phyloP scores from a whole-genome alignment of 257 asterid species.

The Linderniella brevidens region DNA sequence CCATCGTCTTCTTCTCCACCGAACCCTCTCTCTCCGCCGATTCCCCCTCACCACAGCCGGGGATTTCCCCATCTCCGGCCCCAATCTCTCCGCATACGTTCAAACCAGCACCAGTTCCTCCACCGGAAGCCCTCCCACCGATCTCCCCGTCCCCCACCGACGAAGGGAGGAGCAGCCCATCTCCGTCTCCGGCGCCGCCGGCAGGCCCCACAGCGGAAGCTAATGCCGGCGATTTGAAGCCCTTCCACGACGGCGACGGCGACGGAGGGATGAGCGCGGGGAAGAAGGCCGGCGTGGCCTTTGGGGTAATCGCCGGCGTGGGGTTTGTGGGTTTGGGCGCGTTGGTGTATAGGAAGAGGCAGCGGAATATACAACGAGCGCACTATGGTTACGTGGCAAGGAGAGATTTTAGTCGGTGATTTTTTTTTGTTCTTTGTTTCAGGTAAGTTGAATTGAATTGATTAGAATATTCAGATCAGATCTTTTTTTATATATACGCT shows the following conservation, averaged over 20 bases:
- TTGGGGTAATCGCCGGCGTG: conserved; percentile 3
- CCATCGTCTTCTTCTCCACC: no score
- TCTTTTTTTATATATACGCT: neutral
- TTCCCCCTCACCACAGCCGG: no score
- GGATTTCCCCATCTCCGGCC: neutral
- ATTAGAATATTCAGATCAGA: no score
- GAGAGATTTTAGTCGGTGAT: neutral
- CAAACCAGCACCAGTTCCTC: neutral
- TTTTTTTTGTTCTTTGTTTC: neutral
- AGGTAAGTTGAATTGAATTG: no score
- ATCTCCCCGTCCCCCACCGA: no score
- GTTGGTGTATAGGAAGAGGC: conserved; percentile 2
- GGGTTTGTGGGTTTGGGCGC: neutral
- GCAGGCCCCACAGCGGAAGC: neutral
- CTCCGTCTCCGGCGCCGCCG: conserved; percentile 5
- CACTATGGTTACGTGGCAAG: conserved; percentile 2
- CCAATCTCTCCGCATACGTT: neutral
- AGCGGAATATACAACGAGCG: conserved; percentile 2
- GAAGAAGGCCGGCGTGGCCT: conserved; percentile 2
- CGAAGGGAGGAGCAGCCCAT: no score
- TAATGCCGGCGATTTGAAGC: neutral
- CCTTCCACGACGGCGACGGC: neutral
- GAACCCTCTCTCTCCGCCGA: no score
- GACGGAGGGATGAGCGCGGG: neutral
- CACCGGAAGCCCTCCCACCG: no score